Evolutionary conservation across 257 asterid genomes (phyloP), one percentile per base, ranked within the genome.

Genomic region (Nicotiana sylvestris): DNA sequence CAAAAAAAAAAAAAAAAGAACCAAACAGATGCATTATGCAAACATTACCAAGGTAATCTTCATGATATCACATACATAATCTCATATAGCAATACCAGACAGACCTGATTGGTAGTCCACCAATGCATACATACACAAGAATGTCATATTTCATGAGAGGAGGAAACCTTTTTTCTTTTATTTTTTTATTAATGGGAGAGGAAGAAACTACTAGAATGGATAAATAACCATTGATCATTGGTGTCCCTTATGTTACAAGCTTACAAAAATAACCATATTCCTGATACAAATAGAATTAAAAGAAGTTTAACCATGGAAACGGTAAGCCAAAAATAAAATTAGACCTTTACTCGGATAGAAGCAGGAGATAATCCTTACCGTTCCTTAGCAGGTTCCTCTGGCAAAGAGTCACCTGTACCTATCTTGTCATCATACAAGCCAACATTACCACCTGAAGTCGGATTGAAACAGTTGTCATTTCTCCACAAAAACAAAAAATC

Each of bases 301-400:
- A 17, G 18, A 55, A 55, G 60, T 55, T 55, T 55, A 55, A 55
- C n/a, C n/a, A 4, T 55, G 18, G 60, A 55, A 15, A 55, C 18
- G 7, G 18, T 15, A 32, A 3, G 25, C 76, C 51, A 29, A 67
- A 67, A 67, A 27, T 25, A 32, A 67, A 13, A 7, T 15, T 17
- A 37, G 43, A 39, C 25, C 76, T 69, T 16, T 58, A 18, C 64
- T 18, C 27, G 29, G 60, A 15, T 1, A 58, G 64, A 16, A 67
- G 60, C 51, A 85, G 39, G 27, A 60, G 78, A 64, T 21, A 16
- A 25, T 81, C 77, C 92, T 84, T 85, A 93, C 98, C 94, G 85
- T 60, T 94, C 97, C 89, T 86, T 88, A 37, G 90, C 81, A 81
- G 83, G 88, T 78, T 87, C 96, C 83, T 91, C 96, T 32, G 80